Conservation (phyloP, 2,329 filamentous ascomycete genomes). For the Dactylellina parvicollis region DNA sequence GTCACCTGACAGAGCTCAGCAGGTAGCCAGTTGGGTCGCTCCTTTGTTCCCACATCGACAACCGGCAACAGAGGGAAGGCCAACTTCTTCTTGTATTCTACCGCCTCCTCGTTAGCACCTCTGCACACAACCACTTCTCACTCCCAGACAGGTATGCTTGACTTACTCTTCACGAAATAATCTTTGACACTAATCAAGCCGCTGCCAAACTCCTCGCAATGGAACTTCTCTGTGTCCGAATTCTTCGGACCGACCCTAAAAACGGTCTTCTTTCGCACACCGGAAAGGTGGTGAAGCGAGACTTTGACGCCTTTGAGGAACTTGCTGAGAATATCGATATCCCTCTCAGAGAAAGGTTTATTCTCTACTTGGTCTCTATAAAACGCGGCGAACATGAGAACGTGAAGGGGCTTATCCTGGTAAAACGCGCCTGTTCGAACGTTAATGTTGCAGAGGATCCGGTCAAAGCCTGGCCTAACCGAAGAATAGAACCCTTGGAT, state of each 20-base stretch:
- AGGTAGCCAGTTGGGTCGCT: conserved; percentile 72
- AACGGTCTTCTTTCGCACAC: conserved; percentile 58
- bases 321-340: conserved; percentile 14
- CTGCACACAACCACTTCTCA: not conserved
- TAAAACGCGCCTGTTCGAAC: conserved; percentile 72
- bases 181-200: conserved; percentile 65
- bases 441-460: conserved; percentile 72
- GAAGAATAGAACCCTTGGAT: conserved; percentile 72
- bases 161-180: conserved; percentile 64
- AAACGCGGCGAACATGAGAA: conserved; percentile 34
- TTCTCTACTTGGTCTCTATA: conserved; percentile 15
- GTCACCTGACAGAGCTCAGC: conserved; percentile 73
- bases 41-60: conserved; percentile 67
- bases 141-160: not conserved
- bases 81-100: conserved; percentile 62
- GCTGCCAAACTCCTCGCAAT: conserved; percentile 58
- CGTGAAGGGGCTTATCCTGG: conserved; percentile 59
- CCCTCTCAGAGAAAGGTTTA: conserved; percentile 3
- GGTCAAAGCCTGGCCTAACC: conserved; percentile 69
- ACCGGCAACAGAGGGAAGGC: conserved; percentile 66
- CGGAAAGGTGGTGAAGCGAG: conserved; percentile 41
- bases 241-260: conserved; percentile 57
- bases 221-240: conserved; percentile 60
- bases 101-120: conserved; percentile 11
- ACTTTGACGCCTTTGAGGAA: conserved; percentile 45